A percentile compares a stretch with the other conserved stretches of the same genome.
Evolutionary conservation across 148 eudicot genomes (phyloP).

Genomic region (Fallopia convolvulus): DNA sequence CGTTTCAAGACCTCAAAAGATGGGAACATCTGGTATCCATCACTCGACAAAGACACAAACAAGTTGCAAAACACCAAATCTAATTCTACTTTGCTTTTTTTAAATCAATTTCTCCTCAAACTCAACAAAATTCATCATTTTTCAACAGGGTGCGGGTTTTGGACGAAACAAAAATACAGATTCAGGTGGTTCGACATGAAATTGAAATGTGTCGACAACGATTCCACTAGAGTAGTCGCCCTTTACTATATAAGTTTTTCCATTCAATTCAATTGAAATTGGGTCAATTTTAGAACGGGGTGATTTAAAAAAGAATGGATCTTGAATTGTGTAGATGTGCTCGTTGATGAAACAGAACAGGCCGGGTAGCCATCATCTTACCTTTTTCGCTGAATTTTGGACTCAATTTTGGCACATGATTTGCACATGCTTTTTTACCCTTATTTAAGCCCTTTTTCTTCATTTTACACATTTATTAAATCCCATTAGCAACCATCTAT

Average conservation of each 20-base stretch:
- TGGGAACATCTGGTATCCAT: slow-evolving; percentile 88
- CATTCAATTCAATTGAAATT: not conserved
- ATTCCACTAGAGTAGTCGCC: slow-evolving; percentile 93
- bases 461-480: too few species aligned
- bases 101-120: too few species aligned
- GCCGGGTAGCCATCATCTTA: slow-evolving; percentile 5
- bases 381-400: too few species aligned
- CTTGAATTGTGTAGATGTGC: slow-evolving; percentile 58
- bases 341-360: slow-evolving; percentile 54
- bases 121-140: too few species aligned
- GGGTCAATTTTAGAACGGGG: not conserved
- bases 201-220: slow-evolving; percentile 77
- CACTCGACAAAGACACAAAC: slow-evolving; percentile 43
- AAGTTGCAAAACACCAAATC: too few species aligned
- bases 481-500: too few species aligned
- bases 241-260: slow-evolving; percentile 68
- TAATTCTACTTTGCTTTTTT: too few species aligned
- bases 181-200: slow-evolving; percentile 99
- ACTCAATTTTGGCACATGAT: too few species aligned
- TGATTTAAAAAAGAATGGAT: not conserved
- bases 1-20: slow-evolving; percentile 69
- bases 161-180: slow-evolving; percentile 77
- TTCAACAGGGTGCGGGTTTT: slow-evolving; percentile 77
- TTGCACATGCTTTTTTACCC: too few species aligned
- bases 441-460: too few species aligned